Conservation (phyloP, 768 basidiomycete species). For the Erythrobasidium yunnanense region DNA sequence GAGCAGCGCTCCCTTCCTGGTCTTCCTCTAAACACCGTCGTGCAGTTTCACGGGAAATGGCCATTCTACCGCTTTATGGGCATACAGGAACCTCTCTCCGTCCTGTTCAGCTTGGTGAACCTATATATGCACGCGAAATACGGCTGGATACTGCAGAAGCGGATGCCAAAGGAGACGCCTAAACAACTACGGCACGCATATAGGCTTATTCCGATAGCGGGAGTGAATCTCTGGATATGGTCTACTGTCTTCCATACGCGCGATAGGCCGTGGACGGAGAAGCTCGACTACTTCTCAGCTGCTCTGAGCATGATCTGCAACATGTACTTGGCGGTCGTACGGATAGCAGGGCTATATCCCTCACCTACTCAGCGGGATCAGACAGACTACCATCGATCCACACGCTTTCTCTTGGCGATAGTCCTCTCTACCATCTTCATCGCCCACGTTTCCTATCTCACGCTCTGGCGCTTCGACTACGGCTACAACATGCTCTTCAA, state of each 20-base stretch:
- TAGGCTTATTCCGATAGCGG: slow-evolving; percentile 55
- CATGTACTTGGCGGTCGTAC: slow-evolving; percentile 64
- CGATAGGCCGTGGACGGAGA: slow-evolving; percentile 77
- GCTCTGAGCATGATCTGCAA: slow-evolving; percentile 70
- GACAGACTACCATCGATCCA: background rate
- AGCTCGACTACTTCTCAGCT: slow-evolving; percentile 89
- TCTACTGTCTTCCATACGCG: slow-evolving; percentile 82
- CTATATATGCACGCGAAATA: slow-evolving; percentile 63
- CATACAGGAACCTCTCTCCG: slow-evolving; percentile 88
- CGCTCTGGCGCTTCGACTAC: slow-evolving; percentile 69
- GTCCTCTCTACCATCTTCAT: slow-evolving; percentile 52
- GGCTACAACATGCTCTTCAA: slow-evolving; percentile 85
- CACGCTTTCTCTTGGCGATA: slow-evolving; percentile 46
- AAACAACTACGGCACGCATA: slow-evolving; percentile 42
- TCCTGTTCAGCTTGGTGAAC: slow-evolving; percentile 78
- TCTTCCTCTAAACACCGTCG: slow-evolving; percentile 41
- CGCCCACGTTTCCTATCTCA: slow-evolving; percentile 68
- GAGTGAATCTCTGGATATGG: slow-evolving; percentile 87
- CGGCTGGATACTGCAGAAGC: slow-evolving; percentile 44
- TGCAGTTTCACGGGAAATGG: slow-evolving; percentile 95
- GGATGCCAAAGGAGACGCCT: background rate
- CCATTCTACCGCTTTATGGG: slow-evolving; percentile 80
- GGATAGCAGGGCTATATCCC: slow-evolving; percentile 63
- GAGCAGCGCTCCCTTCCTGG: slow-evolving; percentile 29
- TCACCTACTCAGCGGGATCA: slow-evolving; percentile 33